Evolutionary conservation across 495 filamentous ascomycete genomes (phyloP), one percentile per base, ranked within the genome.

Genomic region (Penicillium canescens): DNA sequence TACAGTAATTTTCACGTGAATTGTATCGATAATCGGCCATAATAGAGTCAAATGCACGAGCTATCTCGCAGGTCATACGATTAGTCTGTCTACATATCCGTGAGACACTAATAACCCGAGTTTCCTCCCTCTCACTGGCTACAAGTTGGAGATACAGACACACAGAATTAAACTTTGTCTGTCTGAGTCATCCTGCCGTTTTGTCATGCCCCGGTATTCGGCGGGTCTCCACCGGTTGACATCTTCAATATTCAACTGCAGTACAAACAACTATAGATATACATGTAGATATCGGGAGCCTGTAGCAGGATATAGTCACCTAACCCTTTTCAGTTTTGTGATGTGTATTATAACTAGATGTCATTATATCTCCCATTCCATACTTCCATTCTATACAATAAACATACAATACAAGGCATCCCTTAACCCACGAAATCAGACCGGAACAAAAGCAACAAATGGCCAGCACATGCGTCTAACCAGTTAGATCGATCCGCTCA

Each of bases 141-240:
- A 23, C 4, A 42, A 20, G 14, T 20, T 8, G 14, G 24, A 24
- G 26, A 31, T 41, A 50, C 5, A 8, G 6, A 33, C 20, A 16
- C 13, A 21, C 7, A 2, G 20, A 16, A 31, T 10, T 18, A 41
- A 47, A 42, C 20, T 8, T 4, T 23, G 10, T 42, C 5, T 36
- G 53, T 41, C 52, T 65, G 40, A 59, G 57, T 66, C 61, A 66
- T 57, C 54, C 52, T 60, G 59, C 51, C 11, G 37, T 48, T 24
- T 24, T 49, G 64, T 67, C 42, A 60, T 67, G 61, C 64, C 64
- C 64, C 64, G 64, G 64, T 67, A 67, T 65, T 65, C 61, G 41
- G 35, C 39, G 42, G 35, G 38, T 65, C 54, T 56, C 62, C 61
- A 65, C 61, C 23, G 35, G 31, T 16, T 49, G 40, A 23, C 6